phyloP scores from a whole-genome alignment of 2,329 filamentous ascomycete genomes.

The Nemania serpens region DNA sequence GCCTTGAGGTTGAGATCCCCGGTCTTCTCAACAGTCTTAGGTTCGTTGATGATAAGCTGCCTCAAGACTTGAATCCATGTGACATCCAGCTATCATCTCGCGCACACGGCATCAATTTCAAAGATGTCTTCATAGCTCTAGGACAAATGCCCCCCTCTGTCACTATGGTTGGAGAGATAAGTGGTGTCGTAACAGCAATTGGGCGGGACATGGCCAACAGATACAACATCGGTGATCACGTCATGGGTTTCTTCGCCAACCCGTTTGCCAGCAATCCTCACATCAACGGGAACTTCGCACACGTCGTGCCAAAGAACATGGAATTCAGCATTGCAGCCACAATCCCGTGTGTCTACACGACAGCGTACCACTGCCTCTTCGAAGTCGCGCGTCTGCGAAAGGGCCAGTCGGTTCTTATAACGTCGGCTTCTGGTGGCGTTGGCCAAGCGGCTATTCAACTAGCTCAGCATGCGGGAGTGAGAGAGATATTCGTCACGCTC shows the following conservation, averaged over 20 bases:
- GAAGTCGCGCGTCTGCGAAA: constrained; percentile 34
- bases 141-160: constrained; percentile 18
- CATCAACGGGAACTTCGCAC: constrained; percentile 14
- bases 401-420: constrained; percentile 35
- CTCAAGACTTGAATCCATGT: constrained; percentile 20
- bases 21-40: constrained; percentile 24
- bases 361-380: constrained; percentile 38
- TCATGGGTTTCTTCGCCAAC: constrained; percentile 14
- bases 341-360: constrained; percentile 36
- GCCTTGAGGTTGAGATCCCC: constrained; percentile 24
- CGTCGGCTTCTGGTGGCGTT: constrained; percentile 32
- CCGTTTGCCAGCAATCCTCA: constrained; percentile 21
- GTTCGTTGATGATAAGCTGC: constrained; percentile 17
- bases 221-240: constrained; percentile 18
- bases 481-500: constrained; percentile 40
- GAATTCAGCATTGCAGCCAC: constrained; percentile 34
- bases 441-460: constrained; percentile 32
- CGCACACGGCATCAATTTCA: constrained; percentile 27
- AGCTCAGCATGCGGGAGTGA: constrained; percentile 27
- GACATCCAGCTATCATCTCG: constrained; percentile 32
- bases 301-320: constrained; percentile 16
- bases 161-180: constrained; percentile 23
- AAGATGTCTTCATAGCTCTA: constrained; percentile 27
- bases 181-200: constrained; percentile 23
- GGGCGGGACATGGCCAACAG: constrained; percentile 8